Evolutionary conservation across 441 rosid species (phyloP).

Genomic region (Populus hybrid): DNA sequence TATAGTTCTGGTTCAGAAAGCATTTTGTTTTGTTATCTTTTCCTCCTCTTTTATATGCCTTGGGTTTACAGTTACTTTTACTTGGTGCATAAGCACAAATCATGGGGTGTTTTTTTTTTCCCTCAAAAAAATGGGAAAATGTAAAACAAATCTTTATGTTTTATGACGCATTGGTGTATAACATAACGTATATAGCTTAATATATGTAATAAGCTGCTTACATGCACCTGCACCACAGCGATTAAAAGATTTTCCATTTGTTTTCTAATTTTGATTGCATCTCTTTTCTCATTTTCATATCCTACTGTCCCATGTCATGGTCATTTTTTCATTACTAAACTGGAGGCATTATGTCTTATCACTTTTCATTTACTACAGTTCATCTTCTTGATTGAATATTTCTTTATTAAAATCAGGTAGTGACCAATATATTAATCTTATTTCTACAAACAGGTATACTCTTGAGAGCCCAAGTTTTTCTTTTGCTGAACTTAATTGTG

Average conservation of each 20-base stretch:
- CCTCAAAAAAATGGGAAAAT: neutral
- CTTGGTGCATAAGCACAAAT: neutral
- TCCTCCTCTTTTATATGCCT: neutral
- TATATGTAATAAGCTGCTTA: neutral
- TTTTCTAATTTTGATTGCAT: neutral
- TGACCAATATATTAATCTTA: neutral
- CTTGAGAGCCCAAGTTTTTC: conserved; percentile 3
- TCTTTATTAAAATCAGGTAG: neutral
- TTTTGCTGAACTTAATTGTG: conserved; percentile 13
- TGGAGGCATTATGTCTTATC: neutral
- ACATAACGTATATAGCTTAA: neutral
- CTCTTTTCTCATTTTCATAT: neutral
- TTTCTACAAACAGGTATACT: conserved; percentile 8
- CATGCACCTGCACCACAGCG: neutral
- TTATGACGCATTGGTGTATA: neutral
- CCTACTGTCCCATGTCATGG: neutral
- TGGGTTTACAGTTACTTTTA: neutral
- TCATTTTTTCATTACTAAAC: neutral
- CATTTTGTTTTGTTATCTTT: neutral
- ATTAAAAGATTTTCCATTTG: neutral
- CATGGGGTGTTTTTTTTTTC: neutral
- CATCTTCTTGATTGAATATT: neutral
- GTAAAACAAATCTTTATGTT: neutral
- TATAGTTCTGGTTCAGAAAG: neutral
- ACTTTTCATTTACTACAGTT: neutral